phyloP scores from a whole-genome alignment of 306 rosid species.

The Albizia julibrissin region DNA sequence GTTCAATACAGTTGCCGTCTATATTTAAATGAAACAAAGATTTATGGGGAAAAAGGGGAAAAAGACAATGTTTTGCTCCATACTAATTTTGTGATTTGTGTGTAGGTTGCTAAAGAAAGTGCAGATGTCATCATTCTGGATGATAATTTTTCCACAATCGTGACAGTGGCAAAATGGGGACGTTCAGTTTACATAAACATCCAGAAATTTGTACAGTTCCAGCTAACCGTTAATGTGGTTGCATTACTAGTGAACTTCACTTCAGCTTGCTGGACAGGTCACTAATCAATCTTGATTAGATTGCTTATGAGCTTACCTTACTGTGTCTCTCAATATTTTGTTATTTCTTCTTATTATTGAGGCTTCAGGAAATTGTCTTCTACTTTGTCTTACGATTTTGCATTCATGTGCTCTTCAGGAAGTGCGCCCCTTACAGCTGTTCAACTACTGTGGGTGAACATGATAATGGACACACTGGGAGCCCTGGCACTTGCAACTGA shows the following conservation, averaged over 20 bases:
- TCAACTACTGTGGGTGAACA: slow-evolving; percentile 97
- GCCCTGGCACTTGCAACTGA: slow-evolving; percentile 99
- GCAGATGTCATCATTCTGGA: slow-evolving; percentile 97
- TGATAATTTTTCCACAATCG: slow-evolving; percentile 97
- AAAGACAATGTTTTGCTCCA: neutral
- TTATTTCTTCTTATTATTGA: neutral
- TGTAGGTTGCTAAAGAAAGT: slow-evolving; percentile 97
- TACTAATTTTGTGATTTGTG: slow-evolving; percentile 15
- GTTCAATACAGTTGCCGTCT: slow-evolving; percentile 31
- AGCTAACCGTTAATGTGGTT: slow-evolving; percentile 90
- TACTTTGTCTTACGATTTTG: slow-evolving; percentile 34
- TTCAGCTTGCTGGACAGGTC: slow-evolving; percentile 92
- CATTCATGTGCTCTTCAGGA: slow-evolving; percentile 50
- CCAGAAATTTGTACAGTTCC: slow-evolving; percentile 97
- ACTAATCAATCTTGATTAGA: slow-evolving; percentile 29
- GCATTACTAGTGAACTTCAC: slow-evolving; percentile 92
- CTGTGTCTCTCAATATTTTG: neutral
- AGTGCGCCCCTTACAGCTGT: slow-evolving; percentile 95
- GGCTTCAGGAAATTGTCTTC: neutral
- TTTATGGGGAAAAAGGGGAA: neutral
- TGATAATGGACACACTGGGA: slow-evolving; percentile 98
- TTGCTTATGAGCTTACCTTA: slow-evolving; percentile 1
- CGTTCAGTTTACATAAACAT: slow-evolving; percentile 93
- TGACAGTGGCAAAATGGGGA: slow-evolving; percentile 97
- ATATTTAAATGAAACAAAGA: neutral